Conservation (phyloP, 129 eudicot species). For the Flaveria robusta region DNA sequence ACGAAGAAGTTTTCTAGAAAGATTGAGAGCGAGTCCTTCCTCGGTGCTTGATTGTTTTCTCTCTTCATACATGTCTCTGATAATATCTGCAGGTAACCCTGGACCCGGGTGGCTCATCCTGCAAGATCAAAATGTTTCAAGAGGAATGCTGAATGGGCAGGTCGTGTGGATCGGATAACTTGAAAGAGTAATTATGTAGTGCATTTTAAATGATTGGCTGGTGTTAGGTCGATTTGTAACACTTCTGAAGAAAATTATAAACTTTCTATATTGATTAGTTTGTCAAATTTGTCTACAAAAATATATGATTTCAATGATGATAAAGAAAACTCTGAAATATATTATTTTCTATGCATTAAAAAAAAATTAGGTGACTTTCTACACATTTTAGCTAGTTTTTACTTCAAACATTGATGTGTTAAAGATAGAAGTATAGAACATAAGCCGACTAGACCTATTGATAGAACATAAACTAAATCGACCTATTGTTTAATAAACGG, state of each 20-base stretch:
- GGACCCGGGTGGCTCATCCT: constrained; percentile 63
- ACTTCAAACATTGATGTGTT: background rate
- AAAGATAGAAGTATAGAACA: background rate
- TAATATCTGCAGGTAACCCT: constrained; percentile 51
- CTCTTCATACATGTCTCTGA: constrained; percentile 51
- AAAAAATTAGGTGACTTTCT: background rate
- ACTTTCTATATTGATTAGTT: no score
- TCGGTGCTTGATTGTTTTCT: constrained; percentile 31
- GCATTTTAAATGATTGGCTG: background rate
- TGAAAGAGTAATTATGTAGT: background rate
- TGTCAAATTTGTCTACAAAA: no score
- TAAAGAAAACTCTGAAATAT: background rate
- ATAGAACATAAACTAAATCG: background rate
- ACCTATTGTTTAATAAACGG: background rate
- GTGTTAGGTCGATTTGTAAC: background rate
- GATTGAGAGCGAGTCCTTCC: constrained; percentile 53
- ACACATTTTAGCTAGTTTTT: background rate
- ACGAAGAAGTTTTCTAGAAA: constrained; percentile 47
- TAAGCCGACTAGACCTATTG: background rate
- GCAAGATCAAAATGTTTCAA: constrained; percentile 11
- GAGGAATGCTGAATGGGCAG: background rate
- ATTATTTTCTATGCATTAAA: background rate
- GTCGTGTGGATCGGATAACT: background rate
- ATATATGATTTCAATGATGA: background rate
- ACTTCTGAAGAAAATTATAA: no score